Evolutionary conservation across 2,329 filamentous ascomycete genomes (phyloP).

Genomic region (Thelonectria discophora): DNA sequence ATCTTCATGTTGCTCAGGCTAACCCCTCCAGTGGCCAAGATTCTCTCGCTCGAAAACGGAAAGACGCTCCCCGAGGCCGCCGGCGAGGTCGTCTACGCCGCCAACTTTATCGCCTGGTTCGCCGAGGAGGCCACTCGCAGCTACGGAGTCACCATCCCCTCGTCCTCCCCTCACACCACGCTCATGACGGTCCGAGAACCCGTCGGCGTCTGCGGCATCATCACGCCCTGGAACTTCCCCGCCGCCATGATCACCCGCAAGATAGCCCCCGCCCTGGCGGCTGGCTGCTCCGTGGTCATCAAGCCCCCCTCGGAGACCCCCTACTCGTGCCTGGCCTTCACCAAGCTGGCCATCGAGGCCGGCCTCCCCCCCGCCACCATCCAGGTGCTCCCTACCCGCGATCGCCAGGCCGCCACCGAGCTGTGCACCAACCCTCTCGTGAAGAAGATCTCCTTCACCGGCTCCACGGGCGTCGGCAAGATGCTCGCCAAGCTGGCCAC

Average conservation of each 20-base stretch:
- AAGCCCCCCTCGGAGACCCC: slow-evolving; percentile 80
- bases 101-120: slow-evolving; percentile 65
- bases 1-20: not conserved
- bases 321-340: slow-evolving; percentile 75
- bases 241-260: slow-evolving; percentile 50
- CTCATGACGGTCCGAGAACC: slow-evolving; percentile 72
- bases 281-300: slow-evolving; percentile 78
- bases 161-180: slow-evolving; percentile 68
- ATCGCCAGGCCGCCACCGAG: slow-evolving; percentile 44
- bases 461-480: slow-evolving; percentile 68
- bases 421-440: slow-evolving; percentile 42
- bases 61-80: slow-evolving; percentile 64
- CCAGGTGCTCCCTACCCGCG: slow-evolving; percentile 43
- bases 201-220: slow-evolving; percentile 52
- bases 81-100: slow-evolving; percentile 64
- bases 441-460: slow-evolving; percentile 74
- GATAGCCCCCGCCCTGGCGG: slow-evolving; percentile 68
- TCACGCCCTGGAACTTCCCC: slow-evolving; percentile 53
- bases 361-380: slow-evolving; percentile 66
- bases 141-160: slow-evolving; percentile 67
- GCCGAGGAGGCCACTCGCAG: slow-evolving; percentile 57
- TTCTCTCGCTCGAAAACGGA: slow-evolving; percentile 60
- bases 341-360: slow-evolving; percentile 73
- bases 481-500: slow-evolving; percentile 69
- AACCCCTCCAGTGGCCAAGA: slow-evolving; percentile 44